Conservation (phyloP, 805 yeast species). For the Lipomyces starkeyi region DNA sequence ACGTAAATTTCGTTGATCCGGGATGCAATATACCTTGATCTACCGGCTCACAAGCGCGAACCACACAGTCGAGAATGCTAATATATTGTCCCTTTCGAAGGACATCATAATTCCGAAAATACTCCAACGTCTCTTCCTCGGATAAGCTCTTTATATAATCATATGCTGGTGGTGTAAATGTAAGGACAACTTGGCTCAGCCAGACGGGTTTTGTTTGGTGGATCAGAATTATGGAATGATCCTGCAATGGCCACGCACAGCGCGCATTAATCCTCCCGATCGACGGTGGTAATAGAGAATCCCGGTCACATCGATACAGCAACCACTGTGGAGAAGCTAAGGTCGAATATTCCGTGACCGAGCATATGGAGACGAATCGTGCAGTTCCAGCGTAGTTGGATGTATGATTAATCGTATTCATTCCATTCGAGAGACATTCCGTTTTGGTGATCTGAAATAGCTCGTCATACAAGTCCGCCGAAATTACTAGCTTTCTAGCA, state of each 20-base stretch:
- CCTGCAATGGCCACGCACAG: constrained; percentile 3
- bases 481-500: background rate
- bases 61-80: constrained; percentile 15
- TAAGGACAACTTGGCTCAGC: constrained; percentile 51
- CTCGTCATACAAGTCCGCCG: background rate
- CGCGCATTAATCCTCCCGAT: constrained; percentile 9
- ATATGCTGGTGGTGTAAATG: constrained; percentile 58
- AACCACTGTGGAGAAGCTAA: constrained; percentile 15
- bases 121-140: constrained; percentile 47
- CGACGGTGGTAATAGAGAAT: constrained; percentile 24
- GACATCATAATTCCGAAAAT: constrained; percentile 27
- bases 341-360: constrained; percentile 7
- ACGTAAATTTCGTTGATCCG: constrained; percentile 56
- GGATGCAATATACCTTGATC: constrained; percentile 64
- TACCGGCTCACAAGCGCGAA: constrained; percentile 64
- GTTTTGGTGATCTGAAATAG: background rate
- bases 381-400: background rate
- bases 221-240: constrained; percentile 24
- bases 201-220: constrained; percentile 35
- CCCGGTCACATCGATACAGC: constrained; percentile 15
- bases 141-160: constrained; percentile 46
- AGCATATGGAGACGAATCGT: constrained; percentile 10
- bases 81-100: constrained; percentile 14
- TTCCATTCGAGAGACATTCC: background rate
- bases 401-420: background rate